These are phyloP conservation scores for Wickerhamomyces silvicola DNA, from an alignment of 805 yeast species.

Conservation along the genomic window DNA sequence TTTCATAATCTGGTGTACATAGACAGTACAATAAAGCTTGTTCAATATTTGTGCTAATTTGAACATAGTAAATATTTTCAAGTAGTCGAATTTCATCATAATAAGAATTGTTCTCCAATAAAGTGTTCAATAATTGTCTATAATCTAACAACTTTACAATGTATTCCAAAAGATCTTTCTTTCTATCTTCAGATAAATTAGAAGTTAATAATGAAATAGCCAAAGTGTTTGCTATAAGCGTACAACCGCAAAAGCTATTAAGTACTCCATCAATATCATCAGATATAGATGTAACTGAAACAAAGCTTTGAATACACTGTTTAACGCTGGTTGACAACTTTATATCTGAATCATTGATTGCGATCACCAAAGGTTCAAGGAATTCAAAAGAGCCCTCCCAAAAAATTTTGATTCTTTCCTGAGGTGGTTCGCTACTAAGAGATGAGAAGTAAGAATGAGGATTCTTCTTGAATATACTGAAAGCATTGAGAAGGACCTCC, in stretches of 20 bases:
- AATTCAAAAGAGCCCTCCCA: conserved; percentile 1
- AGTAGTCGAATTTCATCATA: conserved; percentile 17
- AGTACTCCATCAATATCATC: conserved; percentile 24
- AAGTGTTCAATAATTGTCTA: conserved; percentile 25
- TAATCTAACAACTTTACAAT: conserved; percentile 34
- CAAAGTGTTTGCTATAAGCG: conserved; percentile 30
- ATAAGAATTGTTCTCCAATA: conserved; percentile 20
- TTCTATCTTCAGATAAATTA: conserved; percentile 22
- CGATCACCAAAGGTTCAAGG: conserved; percentile 31
- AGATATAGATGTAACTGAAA: conserved; percentile 24
- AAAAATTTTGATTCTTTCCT: conserved; percentile 6
- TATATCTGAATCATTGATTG: conserved; percentile 31
- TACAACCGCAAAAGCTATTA: conserved; percentile 33
- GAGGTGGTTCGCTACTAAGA: conserved; percentile 1
- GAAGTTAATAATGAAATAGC: conserved; percentile 28
- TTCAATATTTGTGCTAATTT: conserved; percentile 38
- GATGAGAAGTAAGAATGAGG: conserved; percentile 28
- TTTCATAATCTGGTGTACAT: conserved; percentile 44
- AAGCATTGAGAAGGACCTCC: conserved; percentile 23
- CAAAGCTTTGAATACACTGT: conserved; percentile 29
- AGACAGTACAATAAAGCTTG: conserved; percentile 45
- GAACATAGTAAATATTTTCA: conserved; percentile 25
- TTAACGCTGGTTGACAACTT: conserved; percentile 29
- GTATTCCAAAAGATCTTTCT: conserved; percentile 32
- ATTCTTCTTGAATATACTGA: conserved; percentile 25